Evolutionary conservation across 2,329 filamentous ascomycete genomes (phyloP).

Genomic region (Xylaria sp.): DNA sequence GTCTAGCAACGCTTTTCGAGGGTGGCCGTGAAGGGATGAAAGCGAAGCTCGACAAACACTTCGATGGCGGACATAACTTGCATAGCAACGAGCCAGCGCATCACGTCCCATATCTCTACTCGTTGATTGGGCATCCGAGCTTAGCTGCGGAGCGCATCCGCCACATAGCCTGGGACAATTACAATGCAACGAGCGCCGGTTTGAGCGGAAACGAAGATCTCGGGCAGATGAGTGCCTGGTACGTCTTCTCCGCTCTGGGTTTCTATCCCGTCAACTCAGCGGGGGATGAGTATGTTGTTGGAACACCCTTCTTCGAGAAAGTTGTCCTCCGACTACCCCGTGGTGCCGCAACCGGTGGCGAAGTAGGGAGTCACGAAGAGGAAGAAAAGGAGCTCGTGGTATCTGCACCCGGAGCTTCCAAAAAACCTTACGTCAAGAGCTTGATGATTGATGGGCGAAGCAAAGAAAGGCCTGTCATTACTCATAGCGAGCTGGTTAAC

Average conservation of each 20-base stretch:
- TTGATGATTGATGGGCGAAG: slow-evolving; percentile 48
- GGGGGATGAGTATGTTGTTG: slow-evolving; percentile 51
- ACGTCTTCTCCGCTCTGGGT: slow-evolving; percentile 52
- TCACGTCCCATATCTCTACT: slow-evolving; percentile 54
- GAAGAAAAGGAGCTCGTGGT: slow-evolving; percentile 45
- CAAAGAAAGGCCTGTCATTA: slow-evolving; percentile 45
- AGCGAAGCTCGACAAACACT: slow-evolving; percentile 51
- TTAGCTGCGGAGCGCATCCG: slow-evolving; percentile 47
- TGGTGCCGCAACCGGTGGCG: slow-evolving; percentile 36
- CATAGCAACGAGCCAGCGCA: slow-evolving; percentile 56
- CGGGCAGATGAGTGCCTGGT: slow-evolving; percentile 58
- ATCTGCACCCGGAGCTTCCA: slow-evolving; percentile 47
- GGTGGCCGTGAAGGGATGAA: slow-evolving; percentile 45
- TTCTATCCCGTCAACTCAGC: slow-evolving; percentile 55
- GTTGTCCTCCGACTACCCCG: slow-evolving; percentile 46
- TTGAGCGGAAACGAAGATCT: slow-evolving; percentile 55
- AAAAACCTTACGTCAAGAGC: slow-evolving; percentile 48
- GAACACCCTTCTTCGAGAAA: slow-evolving; percentile 53
- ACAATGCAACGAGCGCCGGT: slow-evolving; percentile 53
- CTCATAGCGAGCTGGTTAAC: slow-evolving; percentile 47
- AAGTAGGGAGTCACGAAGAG: slow-evolving; percentile 8
- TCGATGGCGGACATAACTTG: slow-evolving; percentile 51
- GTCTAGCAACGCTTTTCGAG: slow-evolving; percentile 49
- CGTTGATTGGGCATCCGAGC: slow-evolving; percentile 48
- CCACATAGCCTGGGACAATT: slow-evolving; percentile 47